Conservation (phyloP, 1,284 basidiomycete genomes). For the Cutaneotrichosporon sp. region DNA sequence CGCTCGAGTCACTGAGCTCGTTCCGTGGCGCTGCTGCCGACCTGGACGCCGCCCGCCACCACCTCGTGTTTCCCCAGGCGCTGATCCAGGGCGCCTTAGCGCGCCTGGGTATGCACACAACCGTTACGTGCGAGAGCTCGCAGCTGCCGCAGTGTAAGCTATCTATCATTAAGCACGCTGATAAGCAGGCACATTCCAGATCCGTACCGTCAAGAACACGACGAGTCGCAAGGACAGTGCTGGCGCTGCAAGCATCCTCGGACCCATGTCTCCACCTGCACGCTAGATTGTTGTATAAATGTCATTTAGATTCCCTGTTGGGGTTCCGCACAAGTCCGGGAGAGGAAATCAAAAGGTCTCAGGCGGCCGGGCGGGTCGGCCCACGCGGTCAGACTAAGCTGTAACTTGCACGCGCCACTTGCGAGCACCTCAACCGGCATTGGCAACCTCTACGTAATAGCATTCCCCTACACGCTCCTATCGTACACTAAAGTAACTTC, state of each 20-base stretch:
- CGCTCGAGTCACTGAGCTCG: constrained; percentile 71
- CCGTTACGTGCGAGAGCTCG: constrained; percentile 72
- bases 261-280: constrained; percentile 1
- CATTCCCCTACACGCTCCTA: constrained; percentile 10
- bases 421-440: not conserved
- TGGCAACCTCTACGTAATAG: not conserved
- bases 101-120: constrained; percentile 71
- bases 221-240: not conserved
- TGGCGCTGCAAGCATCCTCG: not conserved
- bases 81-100: constrained; percentile 77
- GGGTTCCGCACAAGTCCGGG: not conserved
- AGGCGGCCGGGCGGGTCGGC: too few species aligned
- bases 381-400: too few species aligned
- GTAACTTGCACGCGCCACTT: too few species aligned
- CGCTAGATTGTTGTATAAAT: constrained; percentile 4
- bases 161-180: not conserved
- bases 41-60: constrained; percentile 70
- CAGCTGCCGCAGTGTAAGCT: constrained; percentile 78
- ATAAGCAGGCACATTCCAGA: constrained; percentile 47
- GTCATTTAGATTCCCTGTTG: not conserved
- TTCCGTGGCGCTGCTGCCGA: constrained; percentile 69
- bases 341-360: too few species aligned
- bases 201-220: constrained; percentile 19
- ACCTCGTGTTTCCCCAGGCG: constrained; percentile 73
- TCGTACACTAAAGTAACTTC: constrained; percentile 11